Evolutionary conservation across 2,329 filamentous ascomycete species (phyloP), one percentile per base, ranked within the genome.

Genomic region (Biscogniauxia sp.): DNA sequence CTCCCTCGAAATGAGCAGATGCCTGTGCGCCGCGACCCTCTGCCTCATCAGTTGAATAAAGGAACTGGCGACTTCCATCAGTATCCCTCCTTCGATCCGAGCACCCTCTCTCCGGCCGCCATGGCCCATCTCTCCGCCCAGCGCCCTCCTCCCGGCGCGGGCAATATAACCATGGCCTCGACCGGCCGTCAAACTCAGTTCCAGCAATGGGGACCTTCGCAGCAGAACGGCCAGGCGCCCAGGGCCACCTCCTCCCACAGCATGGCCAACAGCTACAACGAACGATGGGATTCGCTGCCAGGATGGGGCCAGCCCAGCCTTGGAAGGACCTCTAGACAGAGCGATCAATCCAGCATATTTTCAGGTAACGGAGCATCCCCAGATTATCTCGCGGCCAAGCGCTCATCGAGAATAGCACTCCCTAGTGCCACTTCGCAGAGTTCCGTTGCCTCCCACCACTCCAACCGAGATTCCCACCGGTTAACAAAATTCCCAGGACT

Each of bases 1-100:
- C 79, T 92, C 51, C 88, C 89, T 55, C 85, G 86, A 71, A 77
- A 83, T 60, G 88, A 91, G 64, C 86, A 89, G 71, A 75, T 82
- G 68, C 80, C 85, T 20, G 76, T 81, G 59, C 84, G 87, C 67
- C 87, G 87, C 73, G 90, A 95, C 59, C 90, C 90, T 60, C 82
- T 91, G 61, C 91, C 93, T 28, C 91, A 95, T 75, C 92, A 96
- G 71, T 78, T 96, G 57, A 93, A 92, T 75, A 93, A 92, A 77
- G 82, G 81, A 66, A 86, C 86, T 54, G 79, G 80, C 68, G 93
- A 97, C 76, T 97, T 88, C 73, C 92, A 97, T 78, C 94, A 97
- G 72, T 97, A 97, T 74, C 92, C 93, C 51, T 84, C 84, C 56
- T 87, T 90, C 73, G 88, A 89, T 66, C 79, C 85, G 28, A 76